Conservation (phyloP, 2,329 filamentous ascomycete genomes). For the Torrubiella hemipterigena region DNA sequence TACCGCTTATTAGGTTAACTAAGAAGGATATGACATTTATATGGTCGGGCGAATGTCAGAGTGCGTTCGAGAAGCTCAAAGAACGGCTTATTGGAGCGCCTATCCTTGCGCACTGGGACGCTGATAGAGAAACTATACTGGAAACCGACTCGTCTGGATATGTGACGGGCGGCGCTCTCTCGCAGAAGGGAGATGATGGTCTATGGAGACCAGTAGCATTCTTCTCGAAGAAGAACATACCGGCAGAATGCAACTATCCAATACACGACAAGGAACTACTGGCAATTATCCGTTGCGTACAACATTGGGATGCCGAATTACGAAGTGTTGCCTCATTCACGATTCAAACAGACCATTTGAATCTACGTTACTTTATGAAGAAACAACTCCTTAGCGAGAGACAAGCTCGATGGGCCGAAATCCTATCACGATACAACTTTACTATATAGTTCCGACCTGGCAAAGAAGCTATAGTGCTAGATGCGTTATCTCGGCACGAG, state of each 20-base stretch:
- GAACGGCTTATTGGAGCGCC: not conserved
- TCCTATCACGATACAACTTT: constrained; percentile 1
- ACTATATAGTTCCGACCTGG: not conserved
- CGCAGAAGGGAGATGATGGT: not conserved
- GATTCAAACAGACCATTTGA: not conserved
- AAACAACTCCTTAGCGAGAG: not conserved
- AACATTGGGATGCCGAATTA: not conserved
- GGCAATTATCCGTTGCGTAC: not conserved
- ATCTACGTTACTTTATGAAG: not conserved
- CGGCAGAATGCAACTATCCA: not conserved
- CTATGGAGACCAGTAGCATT: not conserved
- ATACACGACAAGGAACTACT: not conserved
- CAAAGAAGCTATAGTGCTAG: not conserved
- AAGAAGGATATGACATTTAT: not conserved
- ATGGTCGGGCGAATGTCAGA: not conserved
- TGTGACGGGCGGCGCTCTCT: not conserved
- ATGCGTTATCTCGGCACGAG: not conserved
- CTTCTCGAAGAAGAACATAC: not conserved
- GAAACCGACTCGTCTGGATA: not conserved
- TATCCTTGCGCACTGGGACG: not conserved
- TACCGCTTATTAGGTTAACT: not conserved
- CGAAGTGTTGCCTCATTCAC: not conserved
- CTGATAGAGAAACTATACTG: not conserved
- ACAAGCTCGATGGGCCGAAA: not conserved
- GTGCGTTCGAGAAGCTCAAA: not conserved